Conservation (phyloP, 2,329 filamentous ascomycete genomes). For the Phaeosphaeriaceae sp. region DNA sequence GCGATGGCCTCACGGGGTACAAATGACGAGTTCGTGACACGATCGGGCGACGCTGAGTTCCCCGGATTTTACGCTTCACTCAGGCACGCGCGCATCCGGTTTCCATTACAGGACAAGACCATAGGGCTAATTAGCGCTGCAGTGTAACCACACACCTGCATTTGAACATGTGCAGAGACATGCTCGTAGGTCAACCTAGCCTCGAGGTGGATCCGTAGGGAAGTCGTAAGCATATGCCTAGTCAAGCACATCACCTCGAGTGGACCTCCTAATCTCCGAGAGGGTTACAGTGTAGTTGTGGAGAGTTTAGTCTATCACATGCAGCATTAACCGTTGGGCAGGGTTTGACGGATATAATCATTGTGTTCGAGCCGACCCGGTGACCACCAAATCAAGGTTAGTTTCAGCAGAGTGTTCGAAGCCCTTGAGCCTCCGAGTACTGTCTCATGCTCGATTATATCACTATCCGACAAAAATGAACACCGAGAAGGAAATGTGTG, state of each 20-base stretch:
- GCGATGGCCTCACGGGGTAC: constrained; percentile 30
- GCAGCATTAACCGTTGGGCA: constrained; percentile 26
- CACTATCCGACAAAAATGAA: not conserved
- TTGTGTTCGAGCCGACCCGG: constrained; percentile 34
- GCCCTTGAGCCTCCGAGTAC: not conserved
- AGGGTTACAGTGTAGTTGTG: constrained; percentile 7
- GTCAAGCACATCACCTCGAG: constrained; percentile 1
- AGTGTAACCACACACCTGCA: constrained; percentile 14
- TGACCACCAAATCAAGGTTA: constrained; percentile 37
- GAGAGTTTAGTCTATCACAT: constrained; percentile 32
- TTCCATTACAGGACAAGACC: constrained; percentile 27
- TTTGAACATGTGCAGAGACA: constrained; percentile 2
- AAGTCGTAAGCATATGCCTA: constrained; percentile 8
- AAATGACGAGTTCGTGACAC: constrained; percentile 20
- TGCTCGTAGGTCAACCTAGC: not conserved
- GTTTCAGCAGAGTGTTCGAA: constrained; percentile 9
- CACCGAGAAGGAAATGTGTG: not conserved
- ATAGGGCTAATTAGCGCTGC: constrained; percentile 27
- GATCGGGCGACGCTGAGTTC: constrained; percentile 9
- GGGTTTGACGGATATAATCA: constrained; percentile 24
- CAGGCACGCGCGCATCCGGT: constrained; percentile 31
- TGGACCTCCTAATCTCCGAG: constrained; percentile 5
- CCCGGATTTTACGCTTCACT: constrained; percentile 18
- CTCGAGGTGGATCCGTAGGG: not conserved
- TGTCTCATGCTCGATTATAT: not conserved